Percentiles rank a stretch among this genome's conserved stretches.
These are phyloP conservation scores for Podospora tetraspora DNA, from an alignment of 495 filamentous ascomycete species.

Conservation along the genomic window DNA sequence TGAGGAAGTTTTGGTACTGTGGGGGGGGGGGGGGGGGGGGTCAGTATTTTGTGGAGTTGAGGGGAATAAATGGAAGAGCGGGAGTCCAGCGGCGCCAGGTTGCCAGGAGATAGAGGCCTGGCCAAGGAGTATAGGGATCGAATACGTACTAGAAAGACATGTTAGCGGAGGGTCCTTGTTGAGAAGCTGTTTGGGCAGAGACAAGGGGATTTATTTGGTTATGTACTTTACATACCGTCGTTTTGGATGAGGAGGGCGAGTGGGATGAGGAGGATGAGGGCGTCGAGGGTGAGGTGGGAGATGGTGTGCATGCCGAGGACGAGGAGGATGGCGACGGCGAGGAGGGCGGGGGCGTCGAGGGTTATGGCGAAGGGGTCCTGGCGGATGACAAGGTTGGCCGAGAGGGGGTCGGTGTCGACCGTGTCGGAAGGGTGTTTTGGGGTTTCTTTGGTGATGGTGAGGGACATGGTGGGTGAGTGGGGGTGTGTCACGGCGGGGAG, in stretches of 20 bases:
- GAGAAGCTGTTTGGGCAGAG: no score
- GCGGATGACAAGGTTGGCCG: conserved; percentile 40
- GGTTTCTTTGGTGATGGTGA: conserved; percentile 23
- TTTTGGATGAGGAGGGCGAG: conserved; percentile 55
- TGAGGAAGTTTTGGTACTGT: conserved; percentile 70
- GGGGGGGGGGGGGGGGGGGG: no score
- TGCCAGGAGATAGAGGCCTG: no score
- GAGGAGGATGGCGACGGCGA: conserved; percentile 39
- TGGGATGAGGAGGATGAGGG: conserved; percentile 47
- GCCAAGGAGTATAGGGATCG: no score
- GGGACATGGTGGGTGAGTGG: conserved; percentile 20
- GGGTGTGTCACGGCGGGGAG: no score
- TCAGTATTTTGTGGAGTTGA: no score
- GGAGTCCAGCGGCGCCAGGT: no score
- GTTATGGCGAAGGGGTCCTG: conserved; percentile 48
- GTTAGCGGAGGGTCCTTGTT: no score
- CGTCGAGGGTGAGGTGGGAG: conserved; percentile 39
- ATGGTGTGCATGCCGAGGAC: conserved; percentile 47
- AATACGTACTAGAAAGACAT: no score
- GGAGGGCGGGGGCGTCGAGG: conserved; percentile 41
- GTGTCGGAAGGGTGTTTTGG: conserved; percentile 12
- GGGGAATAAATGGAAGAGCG: no score
- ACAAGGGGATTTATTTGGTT: no score
- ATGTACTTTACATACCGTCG: no score
- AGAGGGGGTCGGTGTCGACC: conserved; percentile 14